phyloP scores from a whole-genome alignment of 1,284 basidiomycete species.

The Pyrrhoderma noxium region DNA sequence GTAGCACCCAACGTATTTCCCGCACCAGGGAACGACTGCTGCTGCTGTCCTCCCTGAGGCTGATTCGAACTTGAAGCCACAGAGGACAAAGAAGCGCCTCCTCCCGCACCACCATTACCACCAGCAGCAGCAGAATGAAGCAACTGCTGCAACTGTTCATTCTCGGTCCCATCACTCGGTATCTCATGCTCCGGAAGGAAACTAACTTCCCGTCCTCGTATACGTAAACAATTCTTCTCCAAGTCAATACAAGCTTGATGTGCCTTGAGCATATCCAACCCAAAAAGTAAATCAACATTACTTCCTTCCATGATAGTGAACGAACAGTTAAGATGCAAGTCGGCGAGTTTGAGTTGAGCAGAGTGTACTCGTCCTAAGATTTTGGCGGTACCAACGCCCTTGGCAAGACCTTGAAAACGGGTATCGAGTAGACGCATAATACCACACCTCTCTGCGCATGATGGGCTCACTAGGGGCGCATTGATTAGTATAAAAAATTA shows the following conservation, averaged over 20 bases:
- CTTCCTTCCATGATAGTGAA: constrained; percentile 96
- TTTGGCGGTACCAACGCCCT: constrained; percentile 93
- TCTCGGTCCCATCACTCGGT: constrained; percentile 66
- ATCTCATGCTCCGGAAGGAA: constrained; percentile 95
- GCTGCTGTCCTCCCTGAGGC: neutral
- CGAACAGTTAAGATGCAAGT: constrained; percentile 81
- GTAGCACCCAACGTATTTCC: constrained; percentile 46
- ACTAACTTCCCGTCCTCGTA: constrained; percentile 77
- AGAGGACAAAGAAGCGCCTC: neutral
- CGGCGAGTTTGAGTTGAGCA: constrained; percentile 84
- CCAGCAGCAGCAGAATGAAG: no score
- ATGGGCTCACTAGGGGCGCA: constrained; percentile 77
- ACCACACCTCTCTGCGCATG: constrained; percentile 88
- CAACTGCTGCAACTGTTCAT: no score
- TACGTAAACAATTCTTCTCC: constrained; percentile 78
- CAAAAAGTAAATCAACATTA: constrained; percentile 89
- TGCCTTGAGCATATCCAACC: constrained; percentile 97
- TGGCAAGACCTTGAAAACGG: constrained; percentile 84
- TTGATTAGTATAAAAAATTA: constrained; percentile 15
- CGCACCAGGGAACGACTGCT: constrained; percentile 48
- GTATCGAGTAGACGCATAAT: constrained; percentile 91
- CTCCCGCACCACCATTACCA: constrained; percentile 12
- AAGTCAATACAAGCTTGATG: constrained; percentile 96
- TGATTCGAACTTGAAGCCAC: neutral
- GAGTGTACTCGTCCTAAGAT: constrained; percentile 94